Percentiles rank a stretch among this genome's conserved stretches.
Conservation (phyloP, 257 asterid species). For the Ballota nigra region DNA sequence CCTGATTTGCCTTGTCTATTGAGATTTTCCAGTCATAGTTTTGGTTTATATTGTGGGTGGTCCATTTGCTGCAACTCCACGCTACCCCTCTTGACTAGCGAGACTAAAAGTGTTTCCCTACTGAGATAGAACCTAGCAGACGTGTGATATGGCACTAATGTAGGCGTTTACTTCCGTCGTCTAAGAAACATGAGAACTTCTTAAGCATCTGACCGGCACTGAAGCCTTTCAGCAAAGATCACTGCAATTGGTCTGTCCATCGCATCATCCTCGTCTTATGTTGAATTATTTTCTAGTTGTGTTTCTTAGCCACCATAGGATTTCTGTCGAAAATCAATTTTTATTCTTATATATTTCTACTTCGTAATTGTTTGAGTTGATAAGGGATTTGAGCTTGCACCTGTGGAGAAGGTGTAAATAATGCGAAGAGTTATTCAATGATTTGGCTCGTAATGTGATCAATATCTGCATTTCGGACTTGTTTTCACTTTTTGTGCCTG, state of each 20-base stretch:
- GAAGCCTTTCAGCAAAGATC: slow-evolving; percentile 3
- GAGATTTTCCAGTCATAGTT: neutral
- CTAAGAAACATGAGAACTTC: neutral
- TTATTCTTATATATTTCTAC: neutral
- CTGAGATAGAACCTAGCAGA: neutral
- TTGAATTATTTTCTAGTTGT: neutral
- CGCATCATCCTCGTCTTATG: neutral
- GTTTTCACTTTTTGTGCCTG: too few relatives aligned
- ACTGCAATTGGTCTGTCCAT: neutral
- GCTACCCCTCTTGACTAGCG: neutral
- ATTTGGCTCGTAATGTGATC: neutral
- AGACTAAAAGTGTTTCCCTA: neutral
- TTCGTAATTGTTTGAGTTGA: neutral
- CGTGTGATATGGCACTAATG: neutral
- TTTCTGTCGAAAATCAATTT: neutral
- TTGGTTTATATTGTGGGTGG: neutral
- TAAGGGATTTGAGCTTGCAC: neutral
- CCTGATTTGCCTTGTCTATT: neutral
- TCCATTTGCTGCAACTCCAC: neutral
- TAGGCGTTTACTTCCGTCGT: neutral
- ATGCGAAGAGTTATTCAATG: neutral
- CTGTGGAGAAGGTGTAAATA: neutral
- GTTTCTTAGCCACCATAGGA: neutral
- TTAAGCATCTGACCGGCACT: neutral
- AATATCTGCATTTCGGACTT: neutral